Evolutionary conservation across 2,329 filamentous ascomycete species (phyloP).

Genomic region (Pseudopyrenochaeta lycopersici): DNA sequence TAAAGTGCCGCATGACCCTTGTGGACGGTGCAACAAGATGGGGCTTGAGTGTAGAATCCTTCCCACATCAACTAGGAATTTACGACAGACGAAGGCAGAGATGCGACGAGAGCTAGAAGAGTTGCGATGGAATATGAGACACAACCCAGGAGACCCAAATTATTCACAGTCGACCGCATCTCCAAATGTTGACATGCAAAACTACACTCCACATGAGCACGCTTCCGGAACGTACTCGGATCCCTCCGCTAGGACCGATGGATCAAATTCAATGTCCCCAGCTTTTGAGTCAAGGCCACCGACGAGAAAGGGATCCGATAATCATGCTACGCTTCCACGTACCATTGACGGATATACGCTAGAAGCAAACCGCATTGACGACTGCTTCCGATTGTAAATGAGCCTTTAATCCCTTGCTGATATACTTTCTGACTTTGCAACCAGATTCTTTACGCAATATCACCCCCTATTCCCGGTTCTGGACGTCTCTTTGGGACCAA

Average conservation of each 20-base stretch:
- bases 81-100: constrained; percentile 49
- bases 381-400: constrained; percentile 45
- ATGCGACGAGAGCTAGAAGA: constrained; percentile 50
- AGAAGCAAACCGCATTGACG: constrained; percentile 43
- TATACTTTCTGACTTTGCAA: constrained; percentile 15
- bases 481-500: constrained; percentile 38
- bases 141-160: constrained; percentile 34
- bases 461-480: constrained; percentile 46
- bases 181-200: constrained; percentile 36
- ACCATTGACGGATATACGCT: constrained; percentile 43
- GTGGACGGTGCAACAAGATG: constrained; percentile 48
- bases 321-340: constrained; percentile 34
- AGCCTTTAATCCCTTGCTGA: background rate
- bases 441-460: constrained; percentile 47
- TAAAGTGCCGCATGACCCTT: constrained; percentile 48
- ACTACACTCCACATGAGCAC: constrained; percentile 36
- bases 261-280: constrained; percentile 41
- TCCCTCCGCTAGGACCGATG: constrained; percentile 36
- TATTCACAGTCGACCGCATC: constrained; percentile 39
- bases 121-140: constrained; percentile 46
- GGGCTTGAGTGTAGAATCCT: constrained; percentile 46
- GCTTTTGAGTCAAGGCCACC: constrained; percentile 35
- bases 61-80: constrained; percentile 47
- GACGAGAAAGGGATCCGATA: constrained; percentile 32
- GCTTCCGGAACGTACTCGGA: constrained; percentile 39